These are phyloP conservation scores for Aspergillus fumigatiaffinis DNA, from an alignment of 2,329 filamentous ascomycete genomes.

Conservation along the genomic window DNA sequence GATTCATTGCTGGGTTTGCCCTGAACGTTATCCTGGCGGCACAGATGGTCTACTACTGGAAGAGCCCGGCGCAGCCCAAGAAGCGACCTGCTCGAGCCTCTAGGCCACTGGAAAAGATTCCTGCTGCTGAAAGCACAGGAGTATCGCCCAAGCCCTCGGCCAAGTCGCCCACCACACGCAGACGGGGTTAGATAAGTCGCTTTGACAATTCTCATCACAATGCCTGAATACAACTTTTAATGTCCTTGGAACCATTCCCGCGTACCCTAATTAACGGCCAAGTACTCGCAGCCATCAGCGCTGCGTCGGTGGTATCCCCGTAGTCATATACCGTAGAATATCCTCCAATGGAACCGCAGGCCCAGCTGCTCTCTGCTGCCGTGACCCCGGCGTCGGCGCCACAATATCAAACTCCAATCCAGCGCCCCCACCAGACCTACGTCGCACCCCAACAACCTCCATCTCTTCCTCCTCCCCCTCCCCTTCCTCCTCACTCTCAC, in stretches of 20 bases:
- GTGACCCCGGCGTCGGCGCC: conserved; percentile 7
- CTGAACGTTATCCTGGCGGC: conserved; percentile 81
- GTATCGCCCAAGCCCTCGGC: conserved; percentile 39
- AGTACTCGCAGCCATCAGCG: conserved; percentile 14
- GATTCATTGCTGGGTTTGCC: conserved; percentile 85
- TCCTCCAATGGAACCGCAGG: conserved; percentile 43
- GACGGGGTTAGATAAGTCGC: conserved; percentile 45
- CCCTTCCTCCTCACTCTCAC: conserved; percentile 51
- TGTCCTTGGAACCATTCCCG: background rate
- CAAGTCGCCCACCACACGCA: conserved; percentile 54
- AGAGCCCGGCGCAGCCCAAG: conserved; percentile 48
- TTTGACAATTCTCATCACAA: background rate
- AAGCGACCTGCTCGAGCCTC: conserved; percentile 31
- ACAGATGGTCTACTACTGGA: conserved; percentile 98
- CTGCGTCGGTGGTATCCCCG: conserved; percentile 35
- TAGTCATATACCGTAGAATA: conserved; percentile 50
- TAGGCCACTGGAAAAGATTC: conserved; percentile 25
- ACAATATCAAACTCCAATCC: conserved; percentile 35
- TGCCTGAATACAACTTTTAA: background rate
- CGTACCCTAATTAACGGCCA: background rate
- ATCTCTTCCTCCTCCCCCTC: conserved; percentile 49
- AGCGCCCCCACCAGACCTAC: conserved; percentile 26
- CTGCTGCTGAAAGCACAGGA: conserved; percentile 37
- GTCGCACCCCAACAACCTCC: conserved; percentile 38
- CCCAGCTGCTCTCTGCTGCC: conserved; percentile 14